Percentiles rank a stretch among this genome's conserved stretches.
Conservation (phyloP, 2,329 filamentous ascomycete genomes). For the Exophiala spinifera region DNA sequence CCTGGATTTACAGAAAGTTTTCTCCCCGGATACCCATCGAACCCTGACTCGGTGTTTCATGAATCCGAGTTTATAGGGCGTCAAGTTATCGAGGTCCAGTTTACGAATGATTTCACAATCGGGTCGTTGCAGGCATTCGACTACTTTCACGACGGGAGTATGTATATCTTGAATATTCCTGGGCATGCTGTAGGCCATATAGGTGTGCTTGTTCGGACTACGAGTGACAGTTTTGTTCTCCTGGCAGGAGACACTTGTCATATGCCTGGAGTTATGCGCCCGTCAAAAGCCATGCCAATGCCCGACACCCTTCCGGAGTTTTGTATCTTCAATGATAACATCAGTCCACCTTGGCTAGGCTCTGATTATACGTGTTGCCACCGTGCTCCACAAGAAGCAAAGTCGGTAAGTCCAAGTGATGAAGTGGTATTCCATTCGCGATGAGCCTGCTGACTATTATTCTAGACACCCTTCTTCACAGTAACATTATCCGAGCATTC, state of each 20-base stretch:
- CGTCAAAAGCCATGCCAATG: constrained; percentile 30
- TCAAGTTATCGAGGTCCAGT: constrained; percentile 24
- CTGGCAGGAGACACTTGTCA: constrained; percentile 19
- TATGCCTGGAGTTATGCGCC: constrained; percentile 29
- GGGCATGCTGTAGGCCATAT: constrained; percentile 32
- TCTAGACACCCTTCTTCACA: too few species aligned
- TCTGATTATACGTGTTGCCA: too few species aligned
- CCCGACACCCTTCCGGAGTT: constrained; percentile 25
- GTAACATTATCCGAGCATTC: too few species aligned
- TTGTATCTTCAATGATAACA: too few species aligned
- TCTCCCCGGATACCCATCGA: constrained; percentile 48
- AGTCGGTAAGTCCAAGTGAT: too few species aligned
- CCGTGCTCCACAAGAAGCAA: too few species aligned
- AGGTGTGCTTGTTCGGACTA: constrained; percentile 26
- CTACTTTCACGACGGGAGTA: constrained; percentile 56
- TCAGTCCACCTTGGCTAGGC: too few species aligned
- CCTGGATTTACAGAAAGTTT: constrained; percentile 50
- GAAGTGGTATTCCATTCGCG: too few species aligned
- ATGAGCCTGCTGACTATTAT: too few species aligned
- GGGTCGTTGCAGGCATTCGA: constrained; percentile 38
- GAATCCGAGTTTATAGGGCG: constrained; percentile 37
- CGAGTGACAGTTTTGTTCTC: constrained; percentile 22
- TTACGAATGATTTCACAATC: constrained; percentile 41
- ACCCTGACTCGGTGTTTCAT: constrained; percentile 35
- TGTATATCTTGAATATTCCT: constrained; percentile 51